Percentiles rank a stretch among this genome's conserved stretches.
Evolutionary conservation across 1,284 basidiomycete species (phyloP).

Genomic region (Trichosporon sp.): DNA sequence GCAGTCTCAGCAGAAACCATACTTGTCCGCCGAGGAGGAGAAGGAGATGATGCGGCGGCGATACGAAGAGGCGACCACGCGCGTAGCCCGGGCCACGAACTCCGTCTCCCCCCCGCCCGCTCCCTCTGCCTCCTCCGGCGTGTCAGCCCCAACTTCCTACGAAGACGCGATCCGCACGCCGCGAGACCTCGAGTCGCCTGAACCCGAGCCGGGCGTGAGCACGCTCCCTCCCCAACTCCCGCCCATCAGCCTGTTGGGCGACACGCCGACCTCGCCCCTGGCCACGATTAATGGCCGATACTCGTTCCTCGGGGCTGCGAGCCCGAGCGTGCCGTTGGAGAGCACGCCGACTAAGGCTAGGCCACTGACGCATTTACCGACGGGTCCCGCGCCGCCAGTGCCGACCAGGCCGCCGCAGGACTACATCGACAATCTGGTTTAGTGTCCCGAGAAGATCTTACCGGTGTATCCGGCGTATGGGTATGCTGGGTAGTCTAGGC

Average conservation of each 20-base stretch:
- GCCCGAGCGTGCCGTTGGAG: not conserved
- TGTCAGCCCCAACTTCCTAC: not conserved
- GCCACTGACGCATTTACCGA: not conserved
- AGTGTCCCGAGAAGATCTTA: not conserved
- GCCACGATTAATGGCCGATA: conserved; percentile 9
- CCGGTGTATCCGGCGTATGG: not conserved
- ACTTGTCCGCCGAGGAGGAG: conserved; percentile 34
- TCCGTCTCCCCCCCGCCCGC: not conserved
- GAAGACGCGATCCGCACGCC: not conserved
- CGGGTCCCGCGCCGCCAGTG: not conserved
- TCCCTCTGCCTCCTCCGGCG: not conserved
- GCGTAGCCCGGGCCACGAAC: conserved; percentile 23
- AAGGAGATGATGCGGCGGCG: conserved; percentile 37
- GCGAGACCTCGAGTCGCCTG: not conserved
- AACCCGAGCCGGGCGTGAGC: not conserved
- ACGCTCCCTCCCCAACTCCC: conserved; percentile 8
- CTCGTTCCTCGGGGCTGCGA: conserved; percentile 2
- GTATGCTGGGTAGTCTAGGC: not conserved
- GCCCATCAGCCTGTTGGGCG: not conserved
- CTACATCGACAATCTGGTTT: conserved; percentile 18
- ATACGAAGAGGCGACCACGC: conserved; percentile 60
- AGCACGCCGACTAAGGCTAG: not conserved
- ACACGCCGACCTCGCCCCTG: conserved; percentile 5
- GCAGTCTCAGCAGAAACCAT: not conserved
- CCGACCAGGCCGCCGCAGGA: conserved; percentile 11